phyloP scores from a whole-genome alignment of 805 yeast species.

The Candida xiaguanensis region DNA sequence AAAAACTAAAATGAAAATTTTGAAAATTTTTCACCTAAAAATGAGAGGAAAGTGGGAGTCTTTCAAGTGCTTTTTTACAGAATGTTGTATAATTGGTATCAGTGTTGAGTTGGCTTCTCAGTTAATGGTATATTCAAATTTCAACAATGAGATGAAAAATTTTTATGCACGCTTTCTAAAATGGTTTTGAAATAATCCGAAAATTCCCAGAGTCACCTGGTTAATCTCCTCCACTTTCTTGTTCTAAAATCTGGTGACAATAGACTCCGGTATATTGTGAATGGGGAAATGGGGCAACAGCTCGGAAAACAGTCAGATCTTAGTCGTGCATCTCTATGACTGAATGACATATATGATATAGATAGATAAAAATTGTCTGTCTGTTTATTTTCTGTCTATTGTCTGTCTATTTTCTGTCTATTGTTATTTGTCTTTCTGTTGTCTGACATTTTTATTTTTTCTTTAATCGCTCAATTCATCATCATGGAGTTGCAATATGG shows the following conservation, averaged over 20 bases:
- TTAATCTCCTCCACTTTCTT: background rate
- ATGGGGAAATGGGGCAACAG: conserved; percentile 3
- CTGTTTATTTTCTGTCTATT: no score
- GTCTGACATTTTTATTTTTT: background rate
- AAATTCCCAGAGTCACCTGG: conserved; percentile 1
- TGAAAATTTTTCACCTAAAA: no score
- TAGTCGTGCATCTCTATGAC: background rate
- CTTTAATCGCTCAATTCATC: background rate
- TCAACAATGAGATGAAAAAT: no score
- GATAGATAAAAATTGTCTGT: no score
- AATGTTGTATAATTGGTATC: no score
- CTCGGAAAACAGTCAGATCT: conserved; percentile 1
- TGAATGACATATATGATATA: no score
- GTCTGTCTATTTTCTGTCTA: background rate
- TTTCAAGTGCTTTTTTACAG: no score
- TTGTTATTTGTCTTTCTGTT: background rate
- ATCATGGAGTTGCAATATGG: conserved; percentile 31
- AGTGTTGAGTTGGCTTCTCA: no score
- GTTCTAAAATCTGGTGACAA: background rate
- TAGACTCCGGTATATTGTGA: background rate
- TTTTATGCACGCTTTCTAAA: no score
- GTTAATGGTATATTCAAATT: no score
- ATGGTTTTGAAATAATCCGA: conserved; percentile 4
- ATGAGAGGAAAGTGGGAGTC: no score
- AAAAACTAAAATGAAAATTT: conserved; percentile 2